Base-by-base conservation (phyloP, 352 stramenopile species). In the Globisporangium cylindrosporum region DNA sequence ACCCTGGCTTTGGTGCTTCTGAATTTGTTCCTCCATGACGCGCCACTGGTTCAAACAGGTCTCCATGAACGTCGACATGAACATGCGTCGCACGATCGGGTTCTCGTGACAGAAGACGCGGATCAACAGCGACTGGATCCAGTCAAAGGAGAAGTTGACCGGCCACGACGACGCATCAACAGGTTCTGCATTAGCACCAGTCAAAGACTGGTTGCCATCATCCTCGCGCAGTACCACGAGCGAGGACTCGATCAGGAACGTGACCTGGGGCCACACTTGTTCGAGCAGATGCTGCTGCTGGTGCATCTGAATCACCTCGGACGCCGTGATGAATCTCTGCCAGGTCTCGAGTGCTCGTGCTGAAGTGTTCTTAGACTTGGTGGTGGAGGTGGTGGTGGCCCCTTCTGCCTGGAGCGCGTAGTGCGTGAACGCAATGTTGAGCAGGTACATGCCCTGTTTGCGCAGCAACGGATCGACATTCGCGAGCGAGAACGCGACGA, bases 251-350 rank as follows among this genome's bases (percentile, higher is more conserved):
- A 95, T 72, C 20, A 95, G 53, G 7, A 70, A 60, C 14, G 78
- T 78, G 25, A 95, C 80, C 25, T 93, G 86, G 10, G 86, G 78
- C 88, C 88, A 95, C 22, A 94, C 88, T 60, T 95, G 86, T 62
- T 94, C 88, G 64, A 95, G 79, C 25, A 95, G 51, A 57, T 95
- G 88, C 62, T 87, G 86, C 59, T 94, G 84, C 43, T 95, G 86
- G 54, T 95, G 86, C 72, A 92, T 86, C 62, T 94, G 84, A 46
- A 95, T 91, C 14, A 95, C 85, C 25, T 95, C 84, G 1, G 85
- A 93, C 3, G 81, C 84, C 1, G 80, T 79, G 48, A 95, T 64
- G 38, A 93, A 95, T 62, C 74, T 88, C 68, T 86, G 76, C 88
- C 88, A 95, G 22, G 70, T 80, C 38, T 38, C 43, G 15, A 78